A percentile compares a stretch with the other conserved stretches of the same genome.
phyloP scores from a whole-genome alignment of 345 rosid genomes.

The Aquilaria sinensis region DNA sequence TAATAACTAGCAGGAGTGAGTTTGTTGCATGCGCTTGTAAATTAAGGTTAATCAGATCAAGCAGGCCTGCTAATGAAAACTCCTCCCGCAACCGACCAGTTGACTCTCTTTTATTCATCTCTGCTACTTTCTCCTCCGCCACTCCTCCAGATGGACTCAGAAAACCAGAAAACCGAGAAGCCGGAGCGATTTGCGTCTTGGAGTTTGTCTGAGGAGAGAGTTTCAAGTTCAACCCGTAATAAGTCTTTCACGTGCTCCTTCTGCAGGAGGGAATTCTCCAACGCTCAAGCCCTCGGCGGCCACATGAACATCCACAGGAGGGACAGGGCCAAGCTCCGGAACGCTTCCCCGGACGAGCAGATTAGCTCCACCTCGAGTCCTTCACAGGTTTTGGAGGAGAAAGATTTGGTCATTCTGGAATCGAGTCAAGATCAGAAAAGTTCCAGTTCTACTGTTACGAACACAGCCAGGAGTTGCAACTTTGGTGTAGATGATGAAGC shows the following conservation, averaged over 20 bases:
- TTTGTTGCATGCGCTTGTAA: not conserved
- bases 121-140: not conserved
- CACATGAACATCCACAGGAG: constrained; percentile 69
- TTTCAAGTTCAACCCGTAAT: constrained; percentile 6
- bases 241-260: constrained; percentile 40
- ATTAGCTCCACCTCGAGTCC: not conserved
- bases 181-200: constrained; percentile 15
- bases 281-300: constrained; percentile 72
- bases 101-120: constrained; percentile 14
- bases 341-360: constrained; percentile 23
- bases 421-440: constrained; percentile 14
- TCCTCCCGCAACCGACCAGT: constrained; percentile 15
- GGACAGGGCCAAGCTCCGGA: constrained; percentile 46
- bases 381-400: constrained; percentile 2
- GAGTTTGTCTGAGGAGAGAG: constrained; percentile 7
- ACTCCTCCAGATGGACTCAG: constrained; percentile 17
- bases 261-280: constrained; percentile 60
- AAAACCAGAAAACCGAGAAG: constrained; percentile 12
- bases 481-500: constrained; percentile 8
- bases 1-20: too few relatives aligned
- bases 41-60: not conserved
- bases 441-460: constrained; percentile 7
- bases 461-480: not conserved
- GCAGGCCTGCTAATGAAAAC: constrained; percentile 10
- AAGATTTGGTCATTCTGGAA: constrained; percentile 2